A percentile compares a stretch with the other conserved stretches of the same genome.
Conservation (phyloP, 176 grass and related monocot genomes). For the Pharus latifolius region DNA sequence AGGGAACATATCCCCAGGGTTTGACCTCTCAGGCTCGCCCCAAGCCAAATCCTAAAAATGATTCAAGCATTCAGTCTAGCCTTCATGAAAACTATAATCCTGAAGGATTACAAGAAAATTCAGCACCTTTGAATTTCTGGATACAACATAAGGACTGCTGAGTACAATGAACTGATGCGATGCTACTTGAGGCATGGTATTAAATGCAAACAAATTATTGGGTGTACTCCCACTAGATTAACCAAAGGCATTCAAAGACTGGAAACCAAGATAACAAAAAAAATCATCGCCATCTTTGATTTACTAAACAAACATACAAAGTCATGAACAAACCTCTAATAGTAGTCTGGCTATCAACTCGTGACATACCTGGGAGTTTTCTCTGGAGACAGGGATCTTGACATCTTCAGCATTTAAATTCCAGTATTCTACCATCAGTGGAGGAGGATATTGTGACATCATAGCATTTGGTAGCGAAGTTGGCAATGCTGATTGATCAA, state of each 20-base stretch:
- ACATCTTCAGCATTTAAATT: slow-evolving; percentile 24
- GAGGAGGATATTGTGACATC: slow-evolving; percentile 7
- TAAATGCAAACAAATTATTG: slow-evolving; percentile 34
- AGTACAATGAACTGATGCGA: slow-evolving; percentile 10
- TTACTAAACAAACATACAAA: neutral
- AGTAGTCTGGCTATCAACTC: slow-evolving; percentile 2
- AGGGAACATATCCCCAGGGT: slow-evolving; percentile 35
- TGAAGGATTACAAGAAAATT: neutral
- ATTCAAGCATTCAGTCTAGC: slow-evolving; percentile 8
- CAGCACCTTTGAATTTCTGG: slow-evolving; percentile 26
- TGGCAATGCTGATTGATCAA: slow-evolving; percentile 24
- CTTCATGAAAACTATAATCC: slow-evolving; percentile 7
- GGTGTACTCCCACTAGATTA: slow-evolving; percentile 28
- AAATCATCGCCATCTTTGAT: neutral
- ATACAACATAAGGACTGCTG: slow-evolving; percentile 7
- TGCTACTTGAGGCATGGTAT: slow-evolving; percentile 18
- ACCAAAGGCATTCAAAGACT: slow-evolving; percentile 72
- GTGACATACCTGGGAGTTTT: slow-evolving; percentile 30
- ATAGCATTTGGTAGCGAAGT: neutral
- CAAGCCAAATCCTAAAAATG: slow-evolving; percentile 32
- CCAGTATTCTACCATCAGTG: slow-evolving; percentile 20
- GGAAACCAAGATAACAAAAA: slow-evolving; percentile 15
- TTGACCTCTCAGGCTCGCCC: slow-evolving; percentile 18
- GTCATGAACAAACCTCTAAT: neutral
- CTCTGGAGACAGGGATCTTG: slow-evolving; percentile 13